Evolutionary conservation across 805 yeast genomes (phyloP), one percentile per base, ranked within the genome.

Genomic region (Candida palmyrensis): DNA sequence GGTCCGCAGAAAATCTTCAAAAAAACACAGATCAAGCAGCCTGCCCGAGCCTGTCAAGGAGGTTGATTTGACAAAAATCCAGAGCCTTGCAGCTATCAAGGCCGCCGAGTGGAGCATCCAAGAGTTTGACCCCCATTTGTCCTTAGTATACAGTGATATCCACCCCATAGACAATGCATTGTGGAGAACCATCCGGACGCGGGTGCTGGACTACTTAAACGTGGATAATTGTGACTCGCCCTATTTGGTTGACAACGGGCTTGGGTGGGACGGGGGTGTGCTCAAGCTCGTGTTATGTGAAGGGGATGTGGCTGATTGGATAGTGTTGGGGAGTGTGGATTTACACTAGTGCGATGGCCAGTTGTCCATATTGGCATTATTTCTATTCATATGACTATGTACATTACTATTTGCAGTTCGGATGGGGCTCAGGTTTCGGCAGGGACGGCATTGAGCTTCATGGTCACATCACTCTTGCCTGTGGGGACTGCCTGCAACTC

Each of bases 251-350:
- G 61, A 56, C 31, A 57, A 49, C 34, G 51, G 13, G 14, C 49
- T 73, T 17, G 75, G 76, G 3, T 83, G 92, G 92, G 71, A 68
- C 29, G 75, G 80, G 6, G 84, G 86, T 2, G 79, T 82, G 6
- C 62, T 80, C 16, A 74, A 79, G 43, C 67, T 83, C 33, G 85
- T 83, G 5, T 64, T 66, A 13, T 80, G 88, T 47, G 82, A 76
- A 44, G 90, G 90, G 0, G 84, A 82, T 4, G 78, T 78, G 5
- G 71, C 66, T 29, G 73, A 78, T 35, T 83, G 94, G 94, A 61
- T 69, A 25, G 71, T 71, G 1, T 58, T 82, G 38, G 90, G 87
- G 2, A 62, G 65, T 26, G 71, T 67, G 5, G 71, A 64, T 40
- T 45, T 66, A 27, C 68, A 65, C 39, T 54, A 32, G 36, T 13